Evolutionary conservation across 768 basidiomycete species (phyloP).

Genomic region (Lactarius hatsudake): DNA sequence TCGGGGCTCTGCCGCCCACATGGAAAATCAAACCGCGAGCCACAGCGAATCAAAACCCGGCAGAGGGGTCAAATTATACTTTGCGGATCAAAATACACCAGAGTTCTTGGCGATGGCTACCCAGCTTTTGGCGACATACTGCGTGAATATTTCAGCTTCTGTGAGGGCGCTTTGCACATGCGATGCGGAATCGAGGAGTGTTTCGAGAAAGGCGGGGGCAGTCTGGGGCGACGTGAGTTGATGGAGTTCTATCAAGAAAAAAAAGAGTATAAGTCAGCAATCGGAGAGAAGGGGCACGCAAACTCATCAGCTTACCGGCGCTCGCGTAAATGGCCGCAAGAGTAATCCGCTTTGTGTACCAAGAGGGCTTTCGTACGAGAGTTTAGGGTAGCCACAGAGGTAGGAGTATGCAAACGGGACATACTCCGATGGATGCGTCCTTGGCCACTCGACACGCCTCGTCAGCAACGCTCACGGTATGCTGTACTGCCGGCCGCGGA

Average conservation of each 20-base stretch:
- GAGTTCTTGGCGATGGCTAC: slow-evolving; percentile 66
- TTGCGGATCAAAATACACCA: slow-evolving; percentile 44
- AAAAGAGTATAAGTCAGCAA: neutral
- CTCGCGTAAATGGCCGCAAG: slow-evolving; percentile 67
- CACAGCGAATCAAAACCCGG: neutral
- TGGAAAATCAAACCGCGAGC: neutral
- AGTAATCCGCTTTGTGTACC: slow-evolving; percentile 69
- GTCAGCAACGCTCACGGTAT: slow-evolving; percentile 61
- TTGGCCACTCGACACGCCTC: slow-evolving; percentile 61
- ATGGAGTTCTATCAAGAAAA: slow-evolving; percentile 54
- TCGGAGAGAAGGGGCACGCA: neutral
- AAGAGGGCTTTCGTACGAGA: slow-evolving; percentile 49
- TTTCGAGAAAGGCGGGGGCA: slow-evolving; percentile 61
- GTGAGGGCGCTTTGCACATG: slow-evolving; percentile 45
- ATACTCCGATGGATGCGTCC: slow-evolving; percentile 57
- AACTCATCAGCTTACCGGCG: slow-evolving; percentile 46
- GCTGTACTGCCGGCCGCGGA: slow-evolving; percentile 56
- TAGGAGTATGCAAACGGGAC: slow-evolving; percentile 23
- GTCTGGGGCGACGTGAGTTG: slow-evolving; percentile 76
- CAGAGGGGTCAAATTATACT: neutral
- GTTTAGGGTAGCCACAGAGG: neutral
- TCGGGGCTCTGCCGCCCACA: neutral
- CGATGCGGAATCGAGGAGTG: slow-evolving; percentile 52
- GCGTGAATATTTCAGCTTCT: slow-evolving; percentile 54
- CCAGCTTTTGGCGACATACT: slow-evolving; percentile 69